Conservation (phyloP, 2,329 filamentous ascomycete species). For the Alternaria arbusti region DNA sequence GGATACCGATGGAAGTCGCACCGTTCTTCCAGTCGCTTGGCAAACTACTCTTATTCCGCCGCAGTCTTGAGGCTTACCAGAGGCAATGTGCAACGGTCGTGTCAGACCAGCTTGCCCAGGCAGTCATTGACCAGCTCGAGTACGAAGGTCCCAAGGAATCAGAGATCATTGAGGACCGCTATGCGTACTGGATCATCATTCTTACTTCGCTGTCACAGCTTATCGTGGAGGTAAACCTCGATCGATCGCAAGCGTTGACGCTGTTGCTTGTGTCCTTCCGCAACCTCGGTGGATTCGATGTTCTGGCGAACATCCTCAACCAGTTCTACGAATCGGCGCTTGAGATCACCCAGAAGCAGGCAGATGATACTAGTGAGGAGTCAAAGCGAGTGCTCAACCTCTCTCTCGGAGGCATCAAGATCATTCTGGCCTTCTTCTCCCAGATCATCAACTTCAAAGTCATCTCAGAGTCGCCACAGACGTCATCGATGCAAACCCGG, state of each 20-base stretch:
- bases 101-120: constrained; percentile 73
- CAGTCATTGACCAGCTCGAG: constrained; percentile 71
- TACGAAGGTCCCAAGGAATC: constrained; percentile 54
- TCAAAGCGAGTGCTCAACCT: constrained; percentile 49
- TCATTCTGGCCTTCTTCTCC: constrained; percentile 82
- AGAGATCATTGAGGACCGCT: constrained; percentile 66
- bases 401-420: constrained; percentile 71
- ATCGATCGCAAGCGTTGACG: constrained; percentile 58
- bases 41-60: constrained; percentile 77
- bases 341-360: constrained; percentile 52
- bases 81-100: constrained; percentile 68
- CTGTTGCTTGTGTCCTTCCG: constrained; percentile 88
- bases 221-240: constrained; percentile 70
- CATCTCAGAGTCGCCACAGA: constrained; percentile 76
- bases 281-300: constrained; percentile 75
- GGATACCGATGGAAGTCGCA: constrained; percentile 79
- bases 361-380: constrained; percentile 55
- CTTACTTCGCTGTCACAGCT: constrained; percentile 79
- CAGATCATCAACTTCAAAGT: constrained; percentile 79
- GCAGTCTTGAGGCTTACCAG: constrained; percentile 69
- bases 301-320: constrained; percentile 74
- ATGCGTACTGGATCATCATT: constrained; percentile 82
- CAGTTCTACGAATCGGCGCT: constrained; percentile 69
- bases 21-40: constrained; percentile 86
- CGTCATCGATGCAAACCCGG: constrained; percentile 60